A percentile compares a stretch with the other conserved stretches of the same genome.
Conservation (phyloP, 495 filamentous ascomycete species). For the Arthonia radiata region DNA sequence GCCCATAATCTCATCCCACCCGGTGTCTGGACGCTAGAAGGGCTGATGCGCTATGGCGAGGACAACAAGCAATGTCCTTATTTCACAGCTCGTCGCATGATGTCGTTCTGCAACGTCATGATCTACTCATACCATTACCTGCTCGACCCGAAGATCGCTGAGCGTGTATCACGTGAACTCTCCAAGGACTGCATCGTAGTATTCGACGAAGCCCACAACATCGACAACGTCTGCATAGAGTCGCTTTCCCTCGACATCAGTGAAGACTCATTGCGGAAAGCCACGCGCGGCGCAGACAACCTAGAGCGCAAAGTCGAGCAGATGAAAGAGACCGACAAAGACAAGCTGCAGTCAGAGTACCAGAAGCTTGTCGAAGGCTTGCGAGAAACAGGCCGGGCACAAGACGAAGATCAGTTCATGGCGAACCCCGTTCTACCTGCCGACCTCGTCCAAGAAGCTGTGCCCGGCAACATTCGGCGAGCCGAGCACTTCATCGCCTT, state of each 20-base stretch:
- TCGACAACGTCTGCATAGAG: constrained; percentile 98
- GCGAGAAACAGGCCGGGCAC: constrained; percentile 60
- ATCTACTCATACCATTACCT: constrained; percentile 99
- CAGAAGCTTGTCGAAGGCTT: constrained; percentile 85
- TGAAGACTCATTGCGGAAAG: constrained; percentile 74
- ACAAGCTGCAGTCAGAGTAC: constrained; percentile 88
- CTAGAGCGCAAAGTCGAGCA: constrained; percentile 73
- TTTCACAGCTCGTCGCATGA: constrained; percentile 90
- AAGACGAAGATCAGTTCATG: constrained; percentile 91
- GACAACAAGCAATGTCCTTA: constrained; percentile 94
- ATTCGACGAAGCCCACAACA: constrained; percentile 97
- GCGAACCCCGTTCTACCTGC: constrained; percentile 70
- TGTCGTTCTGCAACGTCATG: constrained; percentile 96
- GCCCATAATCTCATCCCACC: constrained; percentile 81
- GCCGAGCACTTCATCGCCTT: constrained; percentile 95
- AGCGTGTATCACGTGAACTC: constrained; percentile 83
- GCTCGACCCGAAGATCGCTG: constrained; percentile 92
- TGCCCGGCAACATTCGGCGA: constrained; percentile 86
- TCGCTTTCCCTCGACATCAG: constrained; percentile 90
- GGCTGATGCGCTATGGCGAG: constrained; percentile 65
- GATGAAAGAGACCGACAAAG: constrained; percentile 76
- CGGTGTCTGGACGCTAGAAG: constrained; percentile 91
- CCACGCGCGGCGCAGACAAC: constrained; percentile 68
- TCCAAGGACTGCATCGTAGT: constrained; percentile 98
- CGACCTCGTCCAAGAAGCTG: constrained; percentile 71